Conservation (phyloP, 2,329 filamentous ascomycete species). For the Calonectria pseudoreteaudii region DNA sequence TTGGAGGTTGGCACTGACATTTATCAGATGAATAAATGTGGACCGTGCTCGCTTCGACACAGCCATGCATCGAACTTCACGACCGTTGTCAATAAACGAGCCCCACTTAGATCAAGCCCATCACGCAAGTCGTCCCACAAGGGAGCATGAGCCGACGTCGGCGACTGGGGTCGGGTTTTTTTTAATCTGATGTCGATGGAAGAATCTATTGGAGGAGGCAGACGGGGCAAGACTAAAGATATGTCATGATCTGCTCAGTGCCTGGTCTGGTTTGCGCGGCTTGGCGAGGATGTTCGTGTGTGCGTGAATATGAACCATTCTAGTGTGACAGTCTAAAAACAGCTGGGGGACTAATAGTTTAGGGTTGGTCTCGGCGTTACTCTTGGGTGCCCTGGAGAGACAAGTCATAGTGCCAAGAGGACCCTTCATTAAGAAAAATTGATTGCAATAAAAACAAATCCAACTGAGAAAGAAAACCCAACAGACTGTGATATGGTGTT, state of each 20-base stretch:
- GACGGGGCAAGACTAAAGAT: not conserved
- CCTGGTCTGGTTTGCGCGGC: not conserved
- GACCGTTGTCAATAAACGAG: constrained; percentile 7
- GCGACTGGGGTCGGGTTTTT: not conserved
- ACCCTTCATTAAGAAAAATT: no score
- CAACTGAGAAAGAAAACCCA: not conserved
- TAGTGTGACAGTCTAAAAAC: not conserved
- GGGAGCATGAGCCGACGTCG: not conserved
- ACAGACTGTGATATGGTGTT: no score
- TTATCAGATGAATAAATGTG: constrained; percentile 12
- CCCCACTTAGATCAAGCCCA: not conserved
- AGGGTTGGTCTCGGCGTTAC: not conserved
- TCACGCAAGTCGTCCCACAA: not conserved
- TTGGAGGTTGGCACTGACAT: constrained; percentile 7
- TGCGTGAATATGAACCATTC: no score
- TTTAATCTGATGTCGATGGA: not conserved
- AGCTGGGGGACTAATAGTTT: not conserved
- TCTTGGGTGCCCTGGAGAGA: not conserved
- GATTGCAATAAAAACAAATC: not conserved
- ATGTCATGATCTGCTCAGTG: not conserved
- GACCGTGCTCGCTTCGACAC: not conserved
- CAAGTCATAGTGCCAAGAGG: not conserved
- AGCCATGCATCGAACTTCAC: not conserved
- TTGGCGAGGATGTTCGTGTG: not conserved
- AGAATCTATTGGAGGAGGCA: not conserved